Conservation (phyloP, 1,139 yeast species). For the Yamadazyma diospyri region DNA sequence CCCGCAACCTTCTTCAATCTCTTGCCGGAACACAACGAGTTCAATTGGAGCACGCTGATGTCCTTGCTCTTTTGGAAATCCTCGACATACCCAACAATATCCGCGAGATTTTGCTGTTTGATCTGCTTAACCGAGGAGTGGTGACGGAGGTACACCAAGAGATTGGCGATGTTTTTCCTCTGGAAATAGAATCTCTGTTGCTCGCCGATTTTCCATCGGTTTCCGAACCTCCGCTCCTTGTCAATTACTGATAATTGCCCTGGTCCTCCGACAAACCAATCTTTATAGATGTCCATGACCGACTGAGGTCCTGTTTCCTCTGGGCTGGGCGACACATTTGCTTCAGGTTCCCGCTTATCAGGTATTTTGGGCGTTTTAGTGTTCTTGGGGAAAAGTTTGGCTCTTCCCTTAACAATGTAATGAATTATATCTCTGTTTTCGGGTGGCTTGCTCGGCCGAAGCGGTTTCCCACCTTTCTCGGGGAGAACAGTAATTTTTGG, state of each 20-base stretch:
- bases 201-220: not conserved
- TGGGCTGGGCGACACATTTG: too few relatives aligned
- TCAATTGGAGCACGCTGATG: not conserved
- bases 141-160: not conserved
- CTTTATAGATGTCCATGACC: not conserved
- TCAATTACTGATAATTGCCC: not conserved
- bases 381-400: too few relatives aligned
- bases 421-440: too few relatives aligned
- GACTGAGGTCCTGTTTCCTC: too few relatives aligned
- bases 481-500: too few relatives aligned
- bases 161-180: not conserved
- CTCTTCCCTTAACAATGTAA: too few relatives aligned
- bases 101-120: not conserved
- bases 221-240: not conserved
- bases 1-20: not conserved
- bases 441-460: too few relatives aligned
- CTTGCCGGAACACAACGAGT: not conserved
- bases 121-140: not conserved
- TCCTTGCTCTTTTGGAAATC: not conserved
- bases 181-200: not conserved
- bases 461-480: too few relatives aligned
- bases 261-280: not conserved
- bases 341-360: too few relatives aligned
- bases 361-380: too few relatives aligned
- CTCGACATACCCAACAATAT: slow-evolving; percentile 1